Base-by-base conservation (phyloP, 306 rosid genomes). In the Cicer bijugum region DNA sequence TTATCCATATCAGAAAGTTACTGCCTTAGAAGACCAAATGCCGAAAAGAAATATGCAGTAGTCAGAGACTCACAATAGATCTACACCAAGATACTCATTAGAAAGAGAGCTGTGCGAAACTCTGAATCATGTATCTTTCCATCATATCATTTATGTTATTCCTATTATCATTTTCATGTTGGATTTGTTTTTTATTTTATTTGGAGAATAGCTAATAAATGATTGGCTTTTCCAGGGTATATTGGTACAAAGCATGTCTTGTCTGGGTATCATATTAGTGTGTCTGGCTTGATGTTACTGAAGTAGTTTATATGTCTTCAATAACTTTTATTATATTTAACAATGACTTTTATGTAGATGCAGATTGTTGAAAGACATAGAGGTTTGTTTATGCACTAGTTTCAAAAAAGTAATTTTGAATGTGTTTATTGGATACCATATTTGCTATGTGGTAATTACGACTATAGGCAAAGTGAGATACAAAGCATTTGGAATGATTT, bases 401-500 rank as follows among this genome's bases (percentile, higher is more conserved):
- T 72, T 71, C 71, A 9, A 58, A 57, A 65, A 68, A 19, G 67
- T 43, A 57, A 44, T 43, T 75, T 4, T 63, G 28, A 42, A 35
- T 77, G 67, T 56, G 67, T 69, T 77, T 58, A 45, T 77, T 77
- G 71, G 64, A 69, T 76, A 67, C 66, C 71, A 64, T 74, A 72
- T 50, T 75, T 69, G 20, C 69, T 77, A 77, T 17, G 19, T 40
- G 78, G 75, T 69, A 48, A 65, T 43, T 33, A 62, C 39, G 63
- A 65, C 38, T 69, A 42, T 62, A 77, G 64, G 50, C 70, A 20
- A 74, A 75, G 58, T 48, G 64, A 75, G 75, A 67, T 20, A 58
- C 39, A 59, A 62, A 82, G 75, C 68, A 6, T 72, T 79, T 85
- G 92, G 92, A 86, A 93, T 93, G 98, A 85, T 82, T 88, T 48